These are phyloP conservation scores for Trichoderma harzianum DNA, from an alignment of 2,329 filamentous ascomycete genomes.

Conservation along the genomic window DNA sequence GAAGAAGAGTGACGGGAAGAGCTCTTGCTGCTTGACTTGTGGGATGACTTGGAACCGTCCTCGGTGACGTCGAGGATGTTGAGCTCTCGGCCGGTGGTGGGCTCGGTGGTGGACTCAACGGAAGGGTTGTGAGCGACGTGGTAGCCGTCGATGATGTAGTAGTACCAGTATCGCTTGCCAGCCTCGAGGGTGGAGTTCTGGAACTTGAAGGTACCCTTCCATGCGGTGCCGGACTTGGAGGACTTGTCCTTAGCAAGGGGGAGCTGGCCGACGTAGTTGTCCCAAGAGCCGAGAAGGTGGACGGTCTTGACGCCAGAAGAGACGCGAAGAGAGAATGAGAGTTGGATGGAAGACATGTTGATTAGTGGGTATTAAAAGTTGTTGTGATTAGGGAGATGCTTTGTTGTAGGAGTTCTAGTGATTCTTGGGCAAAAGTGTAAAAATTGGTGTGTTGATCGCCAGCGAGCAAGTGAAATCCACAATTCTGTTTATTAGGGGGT, in stretches of 20 bases:
- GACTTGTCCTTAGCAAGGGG: conserved; percentile 86
- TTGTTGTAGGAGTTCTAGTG: conserved; percentile 9
- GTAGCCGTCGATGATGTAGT: conserved; percentile 99
- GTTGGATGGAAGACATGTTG: conserved; percentile 86
- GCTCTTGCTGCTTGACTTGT: conserved; percentile 33
- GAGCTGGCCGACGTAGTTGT: conserved; percentile 92
- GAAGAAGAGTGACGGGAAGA: conserved; percentile 47
- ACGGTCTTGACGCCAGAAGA: conserved; percentile 96
- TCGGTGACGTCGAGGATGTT: conserved; percentile 93
- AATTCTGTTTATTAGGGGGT: conserved; percentile 45
- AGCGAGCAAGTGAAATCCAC: conserved; percentile 56
- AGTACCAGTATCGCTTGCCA: conserved; percentile 98
- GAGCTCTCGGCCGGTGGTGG: conserved; percentile 92
- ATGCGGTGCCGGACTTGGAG: conserved; percentile 77
- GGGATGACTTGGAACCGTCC: conserved; percentile 38
- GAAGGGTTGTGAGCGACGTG: conserved; percentile 95
- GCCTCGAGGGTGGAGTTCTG: conserved; percentile 80
- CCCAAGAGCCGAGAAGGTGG: conserved; percentile 96
- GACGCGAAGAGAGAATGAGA: conserved; percentile 93
- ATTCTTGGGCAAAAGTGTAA: conserved; percentile 20
- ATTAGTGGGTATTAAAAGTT: conserved; percentile 24
- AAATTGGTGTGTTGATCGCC: conserved; percentile 29
- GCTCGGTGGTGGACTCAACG: conserved; percentile 84
- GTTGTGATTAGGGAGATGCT: conserved; percentile 25
- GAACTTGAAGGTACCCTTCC: conserved; percentile 97